These are phyloP conservation scores for Cucurbita moschata DNA, from an alignment of 306 rosid species.

Conservation along the genomic window DNA sequence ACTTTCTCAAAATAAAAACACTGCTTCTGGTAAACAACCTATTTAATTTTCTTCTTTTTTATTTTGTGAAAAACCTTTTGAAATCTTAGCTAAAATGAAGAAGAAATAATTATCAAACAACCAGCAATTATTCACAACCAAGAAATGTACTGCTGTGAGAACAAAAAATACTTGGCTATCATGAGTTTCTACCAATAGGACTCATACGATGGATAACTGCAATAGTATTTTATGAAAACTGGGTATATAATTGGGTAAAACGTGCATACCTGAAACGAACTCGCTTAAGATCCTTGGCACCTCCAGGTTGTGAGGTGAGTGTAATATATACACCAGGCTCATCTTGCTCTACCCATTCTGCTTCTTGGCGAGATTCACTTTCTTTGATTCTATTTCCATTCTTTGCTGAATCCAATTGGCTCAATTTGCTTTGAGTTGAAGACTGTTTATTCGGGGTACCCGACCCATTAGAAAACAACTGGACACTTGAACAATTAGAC, in stretches of 20 bases:
- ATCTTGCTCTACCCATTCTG: conserved; percentile 97
- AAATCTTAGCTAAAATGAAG: neutral
- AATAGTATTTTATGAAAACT: neutral
- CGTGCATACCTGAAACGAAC: conserved; percentile 86
- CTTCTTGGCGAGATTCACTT: conserved; percentile 53
- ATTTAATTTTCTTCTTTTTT: neutral
- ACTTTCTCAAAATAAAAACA: neutral
- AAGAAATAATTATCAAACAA: neutral
- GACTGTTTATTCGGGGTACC: conserved; percentile 36
- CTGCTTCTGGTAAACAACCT: neutral
- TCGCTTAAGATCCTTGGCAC: conserved; percentile 79
- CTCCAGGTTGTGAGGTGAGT: conserved; percentile 83
- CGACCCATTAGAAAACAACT: conserved; percentile 56
- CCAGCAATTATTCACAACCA: neutral
- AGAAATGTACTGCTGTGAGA: neutral
- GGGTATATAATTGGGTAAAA: neutral
- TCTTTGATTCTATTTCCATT: conserved; percentile 79
- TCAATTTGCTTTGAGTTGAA: conserved; percentile 49
- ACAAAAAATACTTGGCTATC: neutral
- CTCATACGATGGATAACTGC: neutral
- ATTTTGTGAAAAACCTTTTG: neutral
- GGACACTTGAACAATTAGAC: conserved; percentile 48
- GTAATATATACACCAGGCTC: conserved; percentile 96
- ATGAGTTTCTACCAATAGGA: neutral
- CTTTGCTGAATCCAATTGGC: conserved; percentile 47